These are phyloP conservation scores for Desmodesmus armatus DNA, from an alignment of 139 green algal genomes.

Conservation along the genomic window DNA sequence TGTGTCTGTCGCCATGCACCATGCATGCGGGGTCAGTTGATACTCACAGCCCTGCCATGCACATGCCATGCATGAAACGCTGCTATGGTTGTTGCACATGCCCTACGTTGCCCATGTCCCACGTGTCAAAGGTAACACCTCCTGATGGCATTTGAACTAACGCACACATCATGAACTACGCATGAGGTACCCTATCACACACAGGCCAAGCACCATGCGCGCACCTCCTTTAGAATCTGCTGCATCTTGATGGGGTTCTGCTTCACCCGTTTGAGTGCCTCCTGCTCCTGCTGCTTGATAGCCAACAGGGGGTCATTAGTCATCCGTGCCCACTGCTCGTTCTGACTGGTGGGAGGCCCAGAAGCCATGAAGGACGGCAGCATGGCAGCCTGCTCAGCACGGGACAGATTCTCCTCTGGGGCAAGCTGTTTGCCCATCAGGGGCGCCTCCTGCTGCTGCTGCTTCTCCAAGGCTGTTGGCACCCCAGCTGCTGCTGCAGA, in stretches of 20 bases:
- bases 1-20: no score
- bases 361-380: constrained; percentile 76
- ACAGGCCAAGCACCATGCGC: background rate
- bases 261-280: constrained; percentile 67
- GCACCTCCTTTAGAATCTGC: constrained; percentile 58
- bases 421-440: constrained; percentile 52
- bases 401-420: constrained; percentile 38
- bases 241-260: constrained; percentile 85
- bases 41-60: background rate
- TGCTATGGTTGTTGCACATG: no score
- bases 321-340: constrained; percentile 92
- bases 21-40: background rate
- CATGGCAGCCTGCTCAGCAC: constrained; percentile 42
- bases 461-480: constrained; percentile 47
- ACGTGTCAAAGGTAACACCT: no score
- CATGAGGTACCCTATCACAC: no score
- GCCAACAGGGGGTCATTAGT: constrained; percentile 95
- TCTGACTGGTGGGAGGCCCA: constrained; percentile 68
- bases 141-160: no score
- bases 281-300: constrained; percentile 83
- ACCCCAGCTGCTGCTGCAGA: background rate
- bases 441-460: constrained; percentile 76
- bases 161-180: no score
- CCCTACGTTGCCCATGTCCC: no score
- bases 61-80: no score